These are phyloP conservation scores for Pisolithus tinctorius DNA, from an alignment of 768 basidiomycete species.

Conservation along the genomic window DNA sequence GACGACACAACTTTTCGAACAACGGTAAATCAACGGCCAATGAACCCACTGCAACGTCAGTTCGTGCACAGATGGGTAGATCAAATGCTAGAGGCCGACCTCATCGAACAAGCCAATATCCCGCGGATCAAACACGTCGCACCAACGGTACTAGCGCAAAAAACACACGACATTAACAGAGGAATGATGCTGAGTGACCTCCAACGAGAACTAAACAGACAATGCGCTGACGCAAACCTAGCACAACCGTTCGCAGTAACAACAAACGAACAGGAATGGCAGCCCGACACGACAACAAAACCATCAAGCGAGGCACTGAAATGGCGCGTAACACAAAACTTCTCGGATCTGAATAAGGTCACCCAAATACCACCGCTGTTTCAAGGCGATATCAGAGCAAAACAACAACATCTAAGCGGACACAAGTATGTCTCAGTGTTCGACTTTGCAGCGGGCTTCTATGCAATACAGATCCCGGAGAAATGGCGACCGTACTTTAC, in stretches of 20 bases:
- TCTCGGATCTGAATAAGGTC: neutral
- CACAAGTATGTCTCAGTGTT: too few relatives aligned
- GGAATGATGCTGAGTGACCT: constrained; percentile 31
- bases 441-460: too few relatives aligned
- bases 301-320: neutral
- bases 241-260: neutral
- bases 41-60: neutral
- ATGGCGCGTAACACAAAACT: neutral
- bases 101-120: neutral
- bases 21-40: neutral
- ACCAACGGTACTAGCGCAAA: constrained; percentile 31
- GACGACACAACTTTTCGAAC: neutral
- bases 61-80: neutral
- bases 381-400: too few relatives aligned
- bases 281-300: neutral
- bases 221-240: neutral
- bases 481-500: too few relatives aligned
- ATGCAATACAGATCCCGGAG: too few relatives aligned
- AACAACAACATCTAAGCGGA: too few relatives aligned
- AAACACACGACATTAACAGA: constrained; percentile 22
- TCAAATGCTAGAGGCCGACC: neutral
- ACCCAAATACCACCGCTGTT: neutral
- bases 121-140: neutral
- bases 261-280: neutral
- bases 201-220: constrained; percentile 23